phyloP scores from a whole-genome alignment of 805 yeast species.

The Sugiyamaella lignohabitans region DNA sequence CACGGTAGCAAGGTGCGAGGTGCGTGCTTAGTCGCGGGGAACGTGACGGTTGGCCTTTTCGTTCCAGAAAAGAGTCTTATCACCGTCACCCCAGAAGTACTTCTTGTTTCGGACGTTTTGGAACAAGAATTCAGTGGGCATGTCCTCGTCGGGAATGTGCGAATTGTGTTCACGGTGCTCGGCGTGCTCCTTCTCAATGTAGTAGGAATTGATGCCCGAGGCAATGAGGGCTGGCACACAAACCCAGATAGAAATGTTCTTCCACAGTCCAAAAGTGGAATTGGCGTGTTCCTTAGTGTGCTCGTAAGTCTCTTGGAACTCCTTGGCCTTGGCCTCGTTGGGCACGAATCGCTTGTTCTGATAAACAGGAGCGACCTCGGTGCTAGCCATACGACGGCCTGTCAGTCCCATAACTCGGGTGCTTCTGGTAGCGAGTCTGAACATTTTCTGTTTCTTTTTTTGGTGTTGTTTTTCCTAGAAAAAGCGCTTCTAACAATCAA shows the following conservation, averaged over 20 bases:
- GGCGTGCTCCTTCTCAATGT: constrained; percentile 81
- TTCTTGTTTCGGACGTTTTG: constrained; percentile 82
- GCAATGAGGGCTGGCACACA: constrained; percentile 77
- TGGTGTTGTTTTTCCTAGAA: background rate
- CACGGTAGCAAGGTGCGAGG: no score
- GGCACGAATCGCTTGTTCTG: constrained; percentile 21
- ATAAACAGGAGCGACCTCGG: constrained; percentile 7
- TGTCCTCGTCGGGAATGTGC: constrained; percentile 74
- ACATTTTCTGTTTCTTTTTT: background rate
- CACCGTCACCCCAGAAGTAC: constrained; percentile 99
- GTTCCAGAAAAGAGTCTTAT: constrained; percentile 96
- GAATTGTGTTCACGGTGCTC: constrained; percentile 59
- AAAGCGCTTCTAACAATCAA: background rate
- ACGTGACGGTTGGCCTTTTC: constrained; percentile 79
- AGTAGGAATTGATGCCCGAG: constrained; percentile 74
- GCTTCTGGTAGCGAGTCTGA: background rate
- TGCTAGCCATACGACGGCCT: constrained; percentile 9
- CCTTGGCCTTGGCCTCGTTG: constrained; percentile 63
- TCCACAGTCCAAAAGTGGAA: constrained; percentile 74
- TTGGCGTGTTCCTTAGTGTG: constrained; percentile 75
- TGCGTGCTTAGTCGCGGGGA: constrained; percentile 7
- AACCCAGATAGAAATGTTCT: constrained; percentile 68
- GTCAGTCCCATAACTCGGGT: background rate
- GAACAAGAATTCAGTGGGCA: constrained; percentile 88
- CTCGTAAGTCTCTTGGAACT: constrained; percentile 52